phyloP scores from a whole-genome alignment of 495 filamentous ascomycete genomes.

The Neurospora sp. region DNA sequence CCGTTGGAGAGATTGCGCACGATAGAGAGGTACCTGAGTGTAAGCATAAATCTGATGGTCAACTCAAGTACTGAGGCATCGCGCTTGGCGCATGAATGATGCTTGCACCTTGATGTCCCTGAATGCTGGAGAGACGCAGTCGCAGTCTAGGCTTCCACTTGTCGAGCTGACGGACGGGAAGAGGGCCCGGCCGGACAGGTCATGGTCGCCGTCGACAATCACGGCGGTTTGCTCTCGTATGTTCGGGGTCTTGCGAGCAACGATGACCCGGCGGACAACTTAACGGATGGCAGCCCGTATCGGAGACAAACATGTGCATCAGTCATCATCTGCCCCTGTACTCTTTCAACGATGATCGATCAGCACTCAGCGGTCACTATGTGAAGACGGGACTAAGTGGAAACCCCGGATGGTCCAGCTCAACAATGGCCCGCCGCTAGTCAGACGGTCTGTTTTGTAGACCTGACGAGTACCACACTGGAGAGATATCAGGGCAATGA shows the following conservation, averaged over 20 bases:
- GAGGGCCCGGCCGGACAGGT: not conserved
- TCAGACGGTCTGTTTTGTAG: too few relatives aligned
- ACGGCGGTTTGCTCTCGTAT: not conserved
- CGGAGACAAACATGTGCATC: not conserved
- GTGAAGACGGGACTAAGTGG: not conserved
- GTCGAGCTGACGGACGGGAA: not conserved
- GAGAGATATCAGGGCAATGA: not conserved
- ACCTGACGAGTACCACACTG: not conserved
- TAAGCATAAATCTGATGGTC: not conserved
- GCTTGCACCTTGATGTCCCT: not conserved
- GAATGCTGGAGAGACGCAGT: not conserved
- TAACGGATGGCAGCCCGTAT: not conserved
- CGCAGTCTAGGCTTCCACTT: not conserved
- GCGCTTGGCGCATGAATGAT: not conserved
- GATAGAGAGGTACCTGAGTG: not conserved
- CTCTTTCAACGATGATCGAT: not conserved
- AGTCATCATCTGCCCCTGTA: not conserved
- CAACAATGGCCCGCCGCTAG: not conserved
- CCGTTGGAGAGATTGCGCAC: not conserved
- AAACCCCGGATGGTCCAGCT: not conserved
- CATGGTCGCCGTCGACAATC: not conserved
- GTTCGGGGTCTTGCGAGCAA: not conserved
- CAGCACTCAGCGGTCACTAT: not conserved
- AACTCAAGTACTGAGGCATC: not conserved
- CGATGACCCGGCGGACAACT: not conserved